These are phyloP conservation scores for Amanita exitialis DNA, from an alignment of 768 basidiomycete species.

Conservation along the genomic window DNA sequence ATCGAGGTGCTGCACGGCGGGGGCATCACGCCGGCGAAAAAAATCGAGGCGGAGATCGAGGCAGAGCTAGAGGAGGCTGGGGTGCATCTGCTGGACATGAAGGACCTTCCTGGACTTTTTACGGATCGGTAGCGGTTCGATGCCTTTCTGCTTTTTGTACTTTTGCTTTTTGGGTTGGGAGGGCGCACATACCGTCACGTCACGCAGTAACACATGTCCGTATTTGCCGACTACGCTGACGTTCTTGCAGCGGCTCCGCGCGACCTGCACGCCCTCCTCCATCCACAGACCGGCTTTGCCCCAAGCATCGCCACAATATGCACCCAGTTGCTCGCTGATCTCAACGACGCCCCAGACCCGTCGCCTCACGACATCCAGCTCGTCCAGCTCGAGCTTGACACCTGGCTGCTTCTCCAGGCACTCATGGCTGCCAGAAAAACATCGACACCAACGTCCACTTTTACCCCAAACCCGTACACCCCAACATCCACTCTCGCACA, in stretches of 20 bases:
- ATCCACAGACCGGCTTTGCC: slow-evolving; percentile 63
- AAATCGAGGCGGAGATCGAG: slow-evolving; percentile 52
- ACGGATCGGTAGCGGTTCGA: slow-evolving; percentile 30
- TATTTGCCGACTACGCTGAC: slow-evolving; percentile 61
- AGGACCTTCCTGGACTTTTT: slow-evolving; percentile 50
- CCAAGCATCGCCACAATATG: slow-evolving; percentile 47
- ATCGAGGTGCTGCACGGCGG: slow-evolving; percentile 53
- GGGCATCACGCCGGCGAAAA: slow-evolving; percentile 37
- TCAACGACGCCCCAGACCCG: slow-evolving; percentile 2
- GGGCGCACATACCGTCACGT: background rate
- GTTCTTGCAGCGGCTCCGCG: slow-evolving; percentile 53
- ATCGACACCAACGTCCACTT: slow-evolving; percentile 23
- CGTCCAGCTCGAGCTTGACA: slow-evolving; percentile 65
- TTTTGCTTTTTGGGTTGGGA: background rate
- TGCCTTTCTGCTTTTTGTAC: background rate
- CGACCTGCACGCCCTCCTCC: slow-evolving; percentile 51
- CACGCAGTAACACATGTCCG: slow-evolving; percentile 13
- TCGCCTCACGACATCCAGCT: slow-evolving; percentile 29
- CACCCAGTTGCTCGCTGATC: slow-evolving; percentile 22
- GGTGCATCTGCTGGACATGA: slow-evolving; percentile 56
- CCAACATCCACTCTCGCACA: slow-evolving; percentile 70
- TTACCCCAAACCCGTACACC: slow-evolving; percentile 66
- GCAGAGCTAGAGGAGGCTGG: slow-evolving; percentile 61
- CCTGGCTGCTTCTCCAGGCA: slow-evolving; percentile 74
- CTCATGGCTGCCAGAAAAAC: slow-evolving; percentile 72